A percentile compares a stretch with the other conserved stretches of the same genome.
These are phyloP conservation scores for Pharus latifolius DNA, from an alignment of 176 grass and related monocot genomes.

Conservation along the genomic window DNA sequence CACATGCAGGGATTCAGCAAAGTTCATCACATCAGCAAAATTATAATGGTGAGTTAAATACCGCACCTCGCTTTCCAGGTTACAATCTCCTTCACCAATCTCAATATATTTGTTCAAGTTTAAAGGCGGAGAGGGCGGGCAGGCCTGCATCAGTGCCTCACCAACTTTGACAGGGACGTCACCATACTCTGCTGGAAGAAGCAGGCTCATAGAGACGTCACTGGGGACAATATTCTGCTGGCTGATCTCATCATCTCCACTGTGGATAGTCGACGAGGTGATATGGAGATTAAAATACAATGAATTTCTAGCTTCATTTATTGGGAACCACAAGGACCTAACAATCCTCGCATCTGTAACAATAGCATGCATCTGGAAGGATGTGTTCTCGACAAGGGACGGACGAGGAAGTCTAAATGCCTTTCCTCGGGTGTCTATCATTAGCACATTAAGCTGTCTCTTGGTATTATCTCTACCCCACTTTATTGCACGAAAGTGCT, in stretches of 20 bases:
- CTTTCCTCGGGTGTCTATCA: not conserved
- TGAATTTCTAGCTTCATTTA: fast-evolving
- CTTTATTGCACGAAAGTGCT: not conserved
- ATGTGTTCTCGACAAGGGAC: not conserved
- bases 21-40: fast-evolving
- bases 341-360: not conserved
- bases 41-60: fast-evolving
- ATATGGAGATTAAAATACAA: not conserved
- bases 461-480: fast-evolving
- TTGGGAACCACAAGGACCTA: not conserved
- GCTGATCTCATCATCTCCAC: not conserved
- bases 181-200: not conserved
- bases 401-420: not conserved
- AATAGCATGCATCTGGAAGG: not conserved
- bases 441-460: not conserved
- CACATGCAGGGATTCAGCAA: not conserved
- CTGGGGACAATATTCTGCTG: not conserved
- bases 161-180: not conserved
- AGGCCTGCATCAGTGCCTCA: not conserved
- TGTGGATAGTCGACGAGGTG: not conserved
- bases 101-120: not conserved
- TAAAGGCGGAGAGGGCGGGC: not conserved
- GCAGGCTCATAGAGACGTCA: not conserved
- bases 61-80: not conserved
- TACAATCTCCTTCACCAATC: not conserved